Percentiles rank a stretch among this genome's conserved stretches.
Evolutionary conservation across 148 eudicot genomes (phyloP).

Genomic region (Beta vulgaris): DNA sequence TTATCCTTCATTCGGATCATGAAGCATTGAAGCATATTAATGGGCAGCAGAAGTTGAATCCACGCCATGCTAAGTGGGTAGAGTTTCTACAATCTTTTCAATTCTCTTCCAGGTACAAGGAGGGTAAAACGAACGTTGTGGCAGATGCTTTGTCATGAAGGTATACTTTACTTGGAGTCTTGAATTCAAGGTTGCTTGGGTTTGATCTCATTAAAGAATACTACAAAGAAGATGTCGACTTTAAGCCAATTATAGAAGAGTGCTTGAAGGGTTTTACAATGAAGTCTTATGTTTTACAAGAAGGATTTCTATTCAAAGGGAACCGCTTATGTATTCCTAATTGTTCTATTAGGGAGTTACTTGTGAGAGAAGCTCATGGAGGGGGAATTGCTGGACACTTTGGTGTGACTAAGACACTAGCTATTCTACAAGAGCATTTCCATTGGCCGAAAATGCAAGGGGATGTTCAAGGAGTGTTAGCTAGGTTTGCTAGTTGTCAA

Average conservation of each 20-base stretch:
- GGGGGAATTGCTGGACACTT: too few species aligned
- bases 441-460: too few species aligned
- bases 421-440: not conserved
- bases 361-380: too few species aligned
- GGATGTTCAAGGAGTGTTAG: too few species aligned
- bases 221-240: not conserved
- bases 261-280: too few species aligned
- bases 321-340: conserved; percentile 4
- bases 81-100: conserved; percentile 5
- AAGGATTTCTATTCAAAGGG: conserved; percentile 4
- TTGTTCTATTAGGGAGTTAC: too few species aligned
- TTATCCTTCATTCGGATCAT: conserved; percentile 14
- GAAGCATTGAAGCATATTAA: conserved; percentile 4
- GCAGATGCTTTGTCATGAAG: conserved; percentile 2
- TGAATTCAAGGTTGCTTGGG: not conserved
- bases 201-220: not conserved
- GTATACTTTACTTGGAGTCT: not conserved
- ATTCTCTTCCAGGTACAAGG: conserved; percentile 3
- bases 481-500: too few species aligned
- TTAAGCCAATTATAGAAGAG: not conserved
- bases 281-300: not conserved
- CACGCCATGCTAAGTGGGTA: conserved; percentile 12
- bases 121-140: not conserved
- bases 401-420: too few species aligned
- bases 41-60: conserved; percentile 1